Evolutionary conservation across 176 grass and related monocot species (phyloP).

Genomic region (Triticum turgidum): DNA sequence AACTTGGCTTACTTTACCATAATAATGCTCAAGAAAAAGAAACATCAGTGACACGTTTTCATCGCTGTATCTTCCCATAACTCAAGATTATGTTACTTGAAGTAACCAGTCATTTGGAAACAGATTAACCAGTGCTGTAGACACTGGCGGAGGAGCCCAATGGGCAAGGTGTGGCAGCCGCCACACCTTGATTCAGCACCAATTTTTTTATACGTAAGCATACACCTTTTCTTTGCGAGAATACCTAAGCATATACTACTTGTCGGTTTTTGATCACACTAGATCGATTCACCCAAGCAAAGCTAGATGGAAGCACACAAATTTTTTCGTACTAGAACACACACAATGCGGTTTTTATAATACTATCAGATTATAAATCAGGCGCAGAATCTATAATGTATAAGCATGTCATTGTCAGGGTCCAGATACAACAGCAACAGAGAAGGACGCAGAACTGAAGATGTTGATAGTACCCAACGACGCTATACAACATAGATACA

Average conservation of each 20-base stretch:
- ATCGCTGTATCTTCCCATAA: not conserved
- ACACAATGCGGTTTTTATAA: not conserved
- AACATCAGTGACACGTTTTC: not conserved
- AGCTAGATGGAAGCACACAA: too few species aligned
- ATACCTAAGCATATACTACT: too few species aligned
- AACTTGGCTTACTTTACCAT: not conserved
- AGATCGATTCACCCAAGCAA: too few species aligned
- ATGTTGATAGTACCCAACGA: not conserved
- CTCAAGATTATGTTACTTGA: not conserved
- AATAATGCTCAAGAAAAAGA: slow-evolving; percentile 10
- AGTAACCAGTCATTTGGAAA: not conserved
- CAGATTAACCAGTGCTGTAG: not conserved
- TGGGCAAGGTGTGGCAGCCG: too few species aligned
- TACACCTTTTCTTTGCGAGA: too few species aligned
- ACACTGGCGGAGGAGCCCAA: not conserved
- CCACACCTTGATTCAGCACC: too few species aligned
- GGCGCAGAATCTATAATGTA: not conserved
- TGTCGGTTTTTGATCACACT: too few species aligned
- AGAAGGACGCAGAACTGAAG: not conserved
- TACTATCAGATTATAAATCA: not conserved
- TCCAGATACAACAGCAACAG: slow-evolving; percentile 14
- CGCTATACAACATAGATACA: not conserved
- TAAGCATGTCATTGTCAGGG: not conserved
- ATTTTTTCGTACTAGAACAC: not conserved
- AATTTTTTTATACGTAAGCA: too few species aligned